These are phyloP conservation scores for Globisporangium lucens DNA, from an alignment of 352 stramenopile species.

Conservation along the genomic window DNA sequence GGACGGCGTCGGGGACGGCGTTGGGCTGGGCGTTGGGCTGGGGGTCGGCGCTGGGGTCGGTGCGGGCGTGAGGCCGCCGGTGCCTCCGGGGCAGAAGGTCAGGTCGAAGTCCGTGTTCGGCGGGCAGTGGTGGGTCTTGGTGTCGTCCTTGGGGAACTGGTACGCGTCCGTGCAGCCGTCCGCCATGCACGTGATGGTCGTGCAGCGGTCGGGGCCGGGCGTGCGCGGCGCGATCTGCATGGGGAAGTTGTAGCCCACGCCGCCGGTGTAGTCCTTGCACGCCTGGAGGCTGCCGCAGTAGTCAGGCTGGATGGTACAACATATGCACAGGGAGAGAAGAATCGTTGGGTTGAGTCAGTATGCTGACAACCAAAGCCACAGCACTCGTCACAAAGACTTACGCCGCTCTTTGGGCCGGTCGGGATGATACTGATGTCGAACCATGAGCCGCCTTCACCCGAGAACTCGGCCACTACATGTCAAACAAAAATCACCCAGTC, in stretches of 20 bases:
- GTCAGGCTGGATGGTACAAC: conserved; percentile 23
- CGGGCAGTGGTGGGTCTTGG: conserved; percentile 55
- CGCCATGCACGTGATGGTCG: conserved; percentile 38
- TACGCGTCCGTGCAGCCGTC: conserved; percentile 63
- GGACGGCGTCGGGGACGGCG: conserved; percentile 26
- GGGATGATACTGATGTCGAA: conserved; percentile 80
- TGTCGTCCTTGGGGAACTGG: conserved; percentile 65
- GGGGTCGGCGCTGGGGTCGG: conserved; percentile 29
- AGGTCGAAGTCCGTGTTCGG: conserved; percentile 42
- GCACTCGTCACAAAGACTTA: conserved; percentile 12
- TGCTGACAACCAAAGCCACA: too few relatives aligned
- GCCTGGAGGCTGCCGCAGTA: conserved; percentile 44
- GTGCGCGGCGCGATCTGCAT: conserved; percentile 57
- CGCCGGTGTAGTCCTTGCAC: conserved; percentile 52
- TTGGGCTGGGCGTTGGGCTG: conserved; percentile 26
- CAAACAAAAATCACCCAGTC: conserved; percentile 30
- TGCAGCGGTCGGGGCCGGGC: conserved; percentile 36
- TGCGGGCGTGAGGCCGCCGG: conserved; percentile 29
- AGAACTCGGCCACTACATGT: conserved; percentile 57
- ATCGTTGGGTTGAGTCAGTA: too few relatives aligned
- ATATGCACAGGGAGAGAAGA: background rate
- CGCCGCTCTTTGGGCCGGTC: conserved; percentile 32
- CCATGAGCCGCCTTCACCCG: conserved; percentile 48
- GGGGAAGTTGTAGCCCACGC: conserved; percentile 57
- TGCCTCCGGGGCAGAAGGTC: conserved; percentile 53